Base-by-base conservation (phyloP, 768 basidiomycete species). In the Rhizopogon roseolus region DNA sequence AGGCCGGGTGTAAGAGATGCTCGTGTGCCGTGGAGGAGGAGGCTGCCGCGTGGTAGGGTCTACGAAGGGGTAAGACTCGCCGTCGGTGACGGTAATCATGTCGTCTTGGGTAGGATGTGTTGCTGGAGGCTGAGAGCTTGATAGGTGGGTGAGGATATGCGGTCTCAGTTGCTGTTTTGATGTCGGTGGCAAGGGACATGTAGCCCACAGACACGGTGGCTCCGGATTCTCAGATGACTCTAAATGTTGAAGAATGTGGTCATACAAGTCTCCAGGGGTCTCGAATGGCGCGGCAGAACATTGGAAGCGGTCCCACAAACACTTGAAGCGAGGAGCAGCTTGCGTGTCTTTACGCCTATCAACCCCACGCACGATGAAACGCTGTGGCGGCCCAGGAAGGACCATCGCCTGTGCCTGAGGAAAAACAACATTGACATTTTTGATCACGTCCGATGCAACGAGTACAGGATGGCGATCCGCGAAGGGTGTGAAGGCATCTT, bases 381-480 rank as follows among this genome's bases (percentile, higher is more conserved):
- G 78, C 59, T 85, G 86, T 4, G 81, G 77, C 5, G 82, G 80
- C 1, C 85, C 88, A 36, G 77, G 81, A 36, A 90, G 76, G 19
- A 95, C 90, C 84, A 92, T 92, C 1, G 95, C 93, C 60, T 85
- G 82, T 0, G 93, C 93, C 45, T 84, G 80, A 6, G 91, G 88
- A 62, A 93, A 96, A 27, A 94, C 88, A 9, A 81, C 72, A 46
- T 82, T 91, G 56, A 95, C 90, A 57, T 90, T 90, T 70, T 96
- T 95, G 68, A 99, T 98, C 46, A 97, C 90, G 41, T 99, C 96
- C 1, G 91, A 87, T 0, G 97, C 95, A 2, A 85, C 81, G 3
- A 94, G 80, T 41, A 92, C 65, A 10, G 81, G 80, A 54, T 81
- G 74, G 52, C 75, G 76, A 1, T 82, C 80, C 54, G 77, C 66